Base-by-base conservation (phyloP, 352 stramenopile genomes). In the Phytopythium aichiense region DNA sequence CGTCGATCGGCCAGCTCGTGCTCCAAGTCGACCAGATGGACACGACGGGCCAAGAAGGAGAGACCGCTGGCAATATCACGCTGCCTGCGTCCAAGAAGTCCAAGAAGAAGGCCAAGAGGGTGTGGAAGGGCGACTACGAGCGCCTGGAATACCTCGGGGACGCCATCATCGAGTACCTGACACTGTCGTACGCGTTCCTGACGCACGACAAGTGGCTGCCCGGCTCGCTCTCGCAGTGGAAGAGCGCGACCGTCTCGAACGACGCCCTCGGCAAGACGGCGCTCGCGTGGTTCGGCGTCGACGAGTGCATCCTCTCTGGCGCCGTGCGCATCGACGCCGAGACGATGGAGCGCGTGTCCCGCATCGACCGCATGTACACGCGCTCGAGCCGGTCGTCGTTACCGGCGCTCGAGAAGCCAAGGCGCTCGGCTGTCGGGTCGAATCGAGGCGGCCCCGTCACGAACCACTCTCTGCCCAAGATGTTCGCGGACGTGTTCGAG, bases 401-500 rank as follows among this genome's bases (percentile, higher is more conserved):
- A 16, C 6, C 15, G 23, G 20, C 11, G 23, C 46, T 28, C 42
- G 8, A 11, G 7, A 28, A 23, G 20, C 8, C 42, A 9, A 49
- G 7, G 42, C 42, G 42, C 22, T 31, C 22, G 22, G 45, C 45
- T 9, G 0, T 11, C 22, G 9, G 18, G 43, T 16, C 23, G 12
- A 55, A 23, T 13, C 11, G 49, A 25, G 18, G 12, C 49, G 9
- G 50, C 51, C 67, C 69, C 12, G 73, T 59, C 23, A 68, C 61
- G 40, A 87, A 72, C 58, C 67, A 77, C 57, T 60, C 72, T 2
- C 64, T 95, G 30, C 88, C 88, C 15, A 96, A 96, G 64, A 84
- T 94, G 67, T 93, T 92, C 70, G 88, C 78, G 8, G 88, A 96
- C 62, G 80, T 93, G 15, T 94, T 95, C 67, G 88, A 96, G 79